phyloP scores from a whole-genome alignment of 2,329 filamentous ascomycete genomes.

The Trichoderma sp. region DNA sequence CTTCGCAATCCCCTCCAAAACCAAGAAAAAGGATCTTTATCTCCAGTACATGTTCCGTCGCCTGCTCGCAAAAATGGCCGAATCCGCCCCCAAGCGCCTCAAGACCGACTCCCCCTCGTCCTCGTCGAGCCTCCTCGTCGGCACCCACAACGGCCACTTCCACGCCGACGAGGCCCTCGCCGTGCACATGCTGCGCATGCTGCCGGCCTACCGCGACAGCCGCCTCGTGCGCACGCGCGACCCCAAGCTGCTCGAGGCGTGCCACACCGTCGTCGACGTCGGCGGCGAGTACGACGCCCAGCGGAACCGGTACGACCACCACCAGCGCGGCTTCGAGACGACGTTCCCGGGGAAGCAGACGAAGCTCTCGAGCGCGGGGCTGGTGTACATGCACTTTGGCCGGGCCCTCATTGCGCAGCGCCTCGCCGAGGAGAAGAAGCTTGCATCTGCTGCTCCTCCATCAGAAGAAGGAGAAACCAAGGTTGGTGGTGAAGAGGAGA shows the following conservation, averaged over 20 bases:
- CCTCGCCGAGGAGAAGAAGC: constrained; percentile 32
- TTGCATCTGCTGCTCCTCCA: no score
- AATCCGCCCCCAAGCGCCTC: constrained; percentile 76
- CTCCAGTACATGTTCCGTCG: constrained; percentile 39
- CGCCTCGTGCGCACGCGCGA: constrained; percentile 86
- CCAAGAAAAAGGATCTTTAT: background rate
- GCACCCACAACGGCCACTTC: constrained; percentile 98
- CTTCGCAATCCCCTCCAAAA: background rate
- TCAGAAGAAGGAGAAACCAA: constrained; percentile 22
- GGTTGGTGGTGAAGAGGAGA: constrained; percentile 49
- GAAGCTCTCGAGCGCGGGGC: constrained; percentile 89
- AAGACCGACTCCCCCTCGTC: constrained; percentile 61
- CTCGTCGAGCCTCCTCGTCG: constrained; percentile 61
- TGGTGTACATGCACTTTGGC: constrained; percentile 96
- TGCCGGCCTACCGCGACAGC: constrained; percentile 76
- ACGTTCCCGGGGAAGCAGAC: constrained; percentile 83
- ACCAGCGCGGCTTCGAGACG: constrained; percentile 86
- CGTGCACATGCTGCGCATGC: constrained; percentile 89
- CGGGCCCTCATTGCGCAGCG: constrained; percentile 72
- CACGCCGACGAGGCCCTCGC: constrained; percentile 98
- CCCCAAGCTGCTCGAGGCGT: constrained; percentile 71
- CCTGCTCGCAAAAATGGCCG: constrained; percentile 48
- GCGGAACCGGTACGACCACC: constrained; percentile 87
- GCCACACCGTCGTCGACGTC: constrained; percentile 97
- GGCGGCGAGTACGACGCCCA: constrained; percentile 85